Evolutionary conservation across 345 rosid genomes (phyloP), one percentile per base, ranked within the genome.

Genomic region (Eucalyptus victrix): DNA sequence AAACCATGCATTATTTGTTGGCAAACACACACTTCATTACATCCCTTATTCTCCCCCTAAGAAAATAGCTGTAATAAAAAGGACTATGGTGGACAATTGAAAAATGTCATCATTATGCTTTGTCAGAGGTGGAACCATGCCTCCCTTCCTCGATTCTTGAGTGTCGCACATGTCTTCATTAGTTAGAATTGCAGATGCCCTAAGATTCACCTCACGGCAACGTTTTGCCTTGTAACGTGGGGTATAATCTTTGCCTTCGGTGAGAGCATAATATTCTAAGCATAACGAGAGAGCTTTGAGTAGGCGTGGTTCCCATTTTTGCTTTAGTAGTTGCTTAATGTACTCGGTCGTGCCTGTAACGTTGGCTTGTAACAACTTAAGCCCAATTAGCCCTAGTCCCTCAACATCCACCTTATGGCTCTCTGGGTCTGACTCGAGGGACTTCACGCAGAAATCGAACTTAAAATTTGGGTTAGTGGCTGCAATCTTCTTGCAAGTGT

Each of bases 201-300:
- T 1, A 60, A 26, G 1, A 28, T 3, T 26, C 67, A 60, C n/a
- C 1, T 60, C 16, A 13, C 0, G 7, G 67, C 12, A 60, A 11
- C 7, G 67, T 30, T 60, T 60, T 2, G 8, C 67, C 67, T 60
- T 60, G n/a, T 60, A 60, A 28, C 3, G 0, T 53, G 56, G 56
- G 56, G 9, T 53, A 3, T 19, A 8, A 8, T 53, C 56, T 53
- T 7, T 1, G 24, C 56, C 56, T 19, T 7, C 56, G 7, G 0
- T 2, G 2, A 0, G 0, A 17, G 56, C 3, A 53, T 53, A 53
- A 53, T 0, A 0, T 7, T 53, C 56, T 19, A 19, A 53, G 56
- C 56, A 19, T 17, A 53, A 19, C 23, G 56, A 53, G 56, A 53
- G 10, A 53, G 56, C 56, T 53, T 53, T 53, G 56, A 53, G 56